Percentiles rank a stretch among this genome's conserved stretches.
These are phyloP conservation scores for Solanum lignicaule DNA, from an alignment of 257 asterid genomes.

Conservation along the genomic window DNA sequence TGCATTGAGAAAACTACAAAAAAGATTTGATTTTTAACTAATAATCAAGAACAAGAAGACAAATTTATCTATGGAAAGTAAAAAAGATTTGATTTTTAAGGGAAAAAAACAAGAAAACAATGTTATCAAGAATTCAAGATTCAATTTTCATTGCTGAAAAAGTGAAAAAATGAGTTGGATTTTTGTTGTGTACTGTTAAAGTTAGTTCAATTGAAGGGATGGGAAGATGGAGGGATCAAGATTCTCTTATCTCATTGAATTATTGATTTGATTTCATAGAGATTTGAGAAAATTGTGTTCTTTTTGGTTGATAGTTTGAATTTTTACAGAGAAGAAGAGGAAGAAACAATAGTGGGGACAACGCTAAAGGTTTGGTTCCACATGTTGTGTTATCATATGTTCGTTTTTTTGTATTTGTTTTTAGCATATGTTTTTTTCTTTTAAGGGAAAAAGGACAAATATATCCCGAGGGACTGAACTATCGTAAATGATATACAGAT, in stretches of 20 bases:
- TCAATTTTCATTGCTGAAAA: background rate
- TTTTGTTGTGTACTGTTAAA: background rate
- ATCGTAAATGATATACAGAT: too few relatives aligned
- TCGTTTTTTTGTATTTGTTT: background rate
- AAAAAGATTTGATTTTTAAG: background rate
- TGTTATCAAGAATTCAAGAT: background rate
- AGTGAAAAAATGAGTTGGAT: background rate
- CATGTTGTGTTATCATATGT: background rate
- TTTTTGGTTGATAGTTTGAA: background rate
- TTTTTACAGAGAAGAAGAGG: background rate
- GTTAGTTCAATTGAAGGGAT: background rate
- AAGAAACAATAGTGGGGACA: background rate
- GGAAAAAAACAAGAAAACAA: background rate
- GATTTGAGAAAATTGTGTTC: background rate
- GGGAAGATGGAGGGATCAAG: background rate
- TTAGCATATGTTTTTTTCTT: background rate
- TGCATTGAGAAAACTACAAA: background rate
- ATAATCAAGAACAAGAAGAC: background rate
- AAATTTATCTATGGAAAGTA: background rate
- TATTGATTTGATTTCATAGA: background rate
- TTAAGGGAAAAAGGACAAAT: too few relatives aligned
- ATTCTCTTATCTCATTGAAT: background rate
- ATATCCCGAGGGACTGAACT: too few relatives aligned
- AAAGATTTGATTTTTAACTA: background rate
- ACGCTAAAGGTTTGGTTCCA: background rate